phyloP scores from a whole-genome alignment of 2,329 filamentous ascomycete genomes.

The Beauveria rudraprayagi region DNA sequence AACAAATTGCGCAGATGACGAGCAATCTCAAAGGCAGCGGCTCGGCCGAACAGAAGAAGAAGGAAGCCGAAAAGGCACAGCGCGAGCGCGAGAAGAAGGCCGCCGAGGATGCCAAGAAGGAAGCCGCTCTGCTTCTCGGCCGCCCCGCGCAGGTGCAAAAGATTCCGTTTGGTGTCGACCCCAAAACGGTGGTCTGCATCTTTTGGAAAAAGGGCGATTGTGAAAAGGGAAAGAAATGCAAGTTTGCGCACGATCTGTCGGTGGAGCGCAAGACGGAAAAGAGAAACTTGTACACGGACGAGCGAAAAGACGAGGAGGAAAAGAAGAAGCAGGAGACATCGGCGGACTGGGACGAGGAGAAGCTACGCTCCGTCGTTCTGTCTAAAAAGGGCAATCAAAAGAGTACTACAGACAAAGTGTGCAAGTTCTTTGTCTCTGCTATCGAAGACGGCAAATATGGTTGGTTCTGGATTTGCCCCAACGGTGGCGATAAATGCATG shows the following conservation, averaged over 20 bases:
- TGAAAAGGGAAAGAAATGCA: constrained; percentile 96
- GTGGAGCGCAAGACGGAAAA: constrained; percentile 90
- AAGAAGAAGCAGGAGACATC: constrained; percentile 87
- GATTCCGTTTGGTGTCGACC: constrained; percentile 94
- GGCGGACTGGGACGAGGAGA: constrained; percentile 96
- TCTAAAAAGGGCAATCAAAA: constrained; percentile 97
- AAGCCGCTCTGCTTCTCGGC: constrained; percentile 74
- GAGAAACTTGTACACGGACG: constrained; percentile 84
- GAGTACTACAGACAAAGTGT: constrained; percentile 95
- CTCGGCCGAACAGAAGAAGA: constrained; percentile 81
- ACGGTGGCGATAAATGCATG: constrained; percentile 96
- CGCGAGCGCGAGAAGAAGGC: constrained; percentile 86
- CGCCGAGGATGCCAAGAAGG: constrained; percentile 73
- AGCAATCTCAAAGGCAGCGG: constrained; percentile 66
- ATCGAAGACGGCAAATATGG: constrained; percentile 98
- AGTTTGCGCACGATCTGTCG: constrained; percentile 87
- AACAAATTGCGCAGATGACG: constrained; percentile 77
- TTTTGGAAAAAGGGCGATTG: constrained; percentile 97
- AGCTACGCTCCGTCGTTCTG: constrained; percentile 79
- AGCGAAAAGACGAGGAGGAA: constrained; percentile 60
- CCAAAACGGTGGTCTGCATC: constrained; percentile 92
- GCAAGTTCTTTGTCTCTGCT: constrained; percentile 95
- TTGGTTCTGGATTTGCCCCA: constrained; percentile 98
- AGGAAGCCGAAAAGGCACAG: constrained; percentile 55
- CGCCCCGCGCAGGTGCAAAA: constrained; percentile 95